Conservation (phyloP, 148 eudicot species). For the Rhododendron williamsianum region DNA sequence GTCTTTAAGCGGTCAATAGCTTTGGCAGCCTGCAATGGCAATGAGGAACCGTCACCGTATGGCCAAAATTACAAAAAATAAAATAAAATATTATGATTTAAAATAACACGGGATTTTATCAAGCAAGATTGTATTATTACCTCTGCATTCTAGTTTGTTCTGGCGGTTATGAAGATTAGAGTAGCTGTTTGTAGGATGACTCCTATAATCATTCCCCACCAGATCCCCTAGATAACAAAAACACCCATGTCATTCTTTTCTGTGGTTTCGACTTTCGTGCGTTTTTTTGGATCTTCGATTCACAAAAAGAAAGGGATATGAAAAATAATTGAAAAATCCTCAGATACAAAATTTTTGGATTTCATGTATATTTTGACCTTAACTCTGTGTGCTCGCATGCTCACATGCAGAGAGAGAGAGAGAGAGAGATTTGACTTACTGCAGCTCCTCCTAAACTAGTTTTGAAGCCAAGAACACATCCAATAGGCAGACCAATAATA, state of each 20-base stretch:
- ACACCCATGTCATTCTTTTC: neutral
- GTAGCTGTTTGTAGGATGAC: slow-evolving; percentile 44
- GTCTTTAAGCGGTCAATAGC: slow-evolving; percentile 38
- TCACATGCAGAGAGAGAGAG: neutral
- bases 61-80: neutral
- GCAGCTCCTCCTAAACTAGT: slow-evolving; percentile 48
- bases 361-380: neutral
- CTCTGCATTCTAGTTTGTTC: slow-evolving; percentile 54
- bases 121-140: slow-evolving; percentile 14
- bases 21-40: slow-evolving; percentile 12
- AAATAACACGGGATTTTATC: neutral
- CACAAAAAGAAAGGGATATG: neutral
- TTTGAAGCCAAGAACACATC: slow-evolving; percentile 61
- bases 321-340: too few relatives aligned
- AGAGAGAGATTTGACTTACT: slow-evolving; percentile 22
- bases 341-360: neutral
- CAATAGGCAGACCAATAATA: slow-evolving; percentile 54
- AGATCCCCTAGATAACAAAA: slow-evolving; percentile 36
- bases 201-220: slow-evolving; percentile 67
- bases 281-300: neutral
- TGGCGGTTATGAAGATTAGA: slow-evolving; percentile 40
- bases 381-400: neutral
- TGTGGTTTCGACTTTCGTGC: neutral
- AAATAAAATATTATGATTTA: neutral
- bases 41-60: neutral